Evolutionary conservation across 495 filamentous ascomycete genomes (phyloP), one percentile per base, ranked within the genome.

Genomic region (Umbilicaria muhlenbergii): DNA sequence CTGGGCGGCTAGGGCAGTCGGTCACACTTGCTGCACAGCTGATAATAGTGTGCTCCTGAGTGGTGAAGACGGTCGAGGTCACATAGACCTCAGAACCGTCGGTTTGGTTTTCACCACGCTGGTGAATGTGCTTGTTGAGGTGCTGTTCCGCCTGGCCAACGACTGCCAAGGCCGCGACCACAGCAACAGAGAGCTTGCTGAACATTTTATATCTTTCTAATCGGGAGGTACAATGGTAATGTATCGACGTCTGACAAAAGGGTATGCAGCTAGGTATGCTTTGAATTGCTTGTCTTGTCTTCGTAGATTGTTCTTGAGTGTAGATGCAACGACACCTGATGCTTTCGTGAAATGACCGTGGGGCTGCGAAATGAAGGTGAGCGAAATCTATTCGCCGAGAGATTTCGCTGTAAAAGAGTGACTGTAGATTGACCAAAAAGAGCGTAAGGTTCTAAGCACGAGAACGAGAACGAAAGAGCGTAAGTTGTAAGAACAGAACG

Each of bases 361-460:
- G 24, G 24, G 24, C 8, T 28, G 24, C 24, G 24, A 28, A 55
- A 56, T 11, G 53, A 56, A 39, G 35, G 49, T 54, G 50, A 45
- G 64, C 67, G 67, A 71, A 70, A 50, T 68, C 64, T 50, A 70
- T 70, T 67, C 67, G 66, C 66, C 48, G 35, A 43, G 31, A 39
- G 38, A 15, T 28, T 28, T 28, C 24, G 24, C 24, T 28, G 8
- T 42, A 57, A 69, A 66, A 50, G 64, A 70, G 49, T 51, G 64
- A 63, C 58, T 60, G 55, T 19, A 21, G 35, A 16, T n/a, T 44
- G 45, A 36, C 32, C 56, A 56, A 56, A 54, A 59, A 61, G 44
- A 55, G 53, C 34, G 48, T 44, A 28, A 36, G 32, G 45, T 37
- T 15, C 34, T 45, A 48, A 58, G 51, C 54, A 56, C 52, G 51